Evolutionary conservation across 192 early-diverging fungal genomes (phyloP).

Genomic region (Haplosporangium gracile): DNA sequence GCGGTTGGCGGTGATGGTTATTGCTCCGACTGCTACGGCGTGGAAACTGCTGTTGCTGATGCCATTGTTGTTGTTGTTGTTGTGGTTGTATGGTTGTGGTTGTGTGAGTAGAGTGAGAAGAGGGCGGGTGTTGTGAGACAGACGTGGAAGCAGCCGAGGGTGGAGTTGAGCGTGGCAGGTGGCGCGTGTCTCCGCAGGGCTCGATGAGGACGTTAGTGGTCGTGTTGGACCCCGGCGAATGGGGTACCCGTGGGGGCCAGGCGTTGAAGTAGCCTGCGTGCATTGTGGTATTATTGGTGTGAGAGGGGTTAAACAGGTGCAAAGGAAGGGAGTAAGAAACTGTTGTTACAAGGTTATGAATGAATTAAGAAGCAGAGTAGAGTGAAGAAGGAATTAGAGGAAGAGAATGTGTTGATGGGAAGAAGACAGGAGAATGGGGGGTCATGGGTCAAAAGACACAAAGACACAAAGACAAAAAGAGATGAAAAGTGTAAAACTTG

Average conservation of each 20-base stretch:
- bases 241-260: constrained; percentile 24
- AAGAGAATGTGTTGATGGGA: neutral
- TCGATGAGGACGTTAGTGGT: constrained; percentile 13
- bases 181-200: constrained; percentile 15
- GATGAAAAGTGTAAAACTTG: no score
- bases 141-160: neutral
- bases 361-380: neutral
- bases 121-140: neutral
- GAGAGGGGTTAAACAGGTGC: no score
- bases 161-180: neutral
- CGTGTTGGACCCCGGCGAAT: constrained; percentile 7
- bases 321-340: neutral
- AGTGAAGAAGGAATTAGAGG: neutral
- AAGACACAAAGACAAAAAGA: neutral
- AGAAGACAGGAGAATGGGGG: neutral
- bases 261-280: constrained; percentile 13
- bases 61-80: neutral
- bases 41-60: neutral
- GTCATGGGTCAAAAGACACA: neutral
- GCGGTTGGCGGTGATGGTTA: neutral
- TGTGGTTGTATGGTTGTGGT: neutral
- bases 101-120: neutral
- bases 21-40: neutral
- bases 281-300: neutral
- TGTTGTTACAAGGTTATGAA: neutral